Conservation (phyloP, 2,329 filamentous ascomycete species). For the Colletotrichum lupini region DNA sequence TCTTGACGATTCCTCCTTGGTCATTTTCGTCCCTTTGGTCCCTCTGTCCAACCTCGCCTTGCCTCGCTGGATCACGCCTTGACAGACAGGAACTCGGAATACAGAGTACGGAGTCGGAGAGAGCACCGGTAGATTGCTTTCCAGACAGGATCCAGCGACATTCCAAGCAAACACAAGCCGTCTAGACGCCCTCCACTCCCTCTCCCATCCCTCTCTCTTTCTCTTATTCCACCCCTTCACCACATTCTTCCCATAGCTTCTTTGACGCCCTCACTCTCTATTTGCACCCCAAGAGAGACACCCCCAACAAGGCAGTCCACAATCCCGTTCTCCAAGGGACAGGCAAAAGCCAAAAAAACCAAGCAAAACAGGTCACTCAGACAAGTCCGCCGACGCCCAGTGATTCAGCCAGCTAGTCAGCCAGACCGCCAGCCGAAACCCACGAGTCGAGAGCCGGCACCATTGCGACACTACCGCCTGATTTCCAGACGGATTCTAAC, state of each 20-base stretch:
- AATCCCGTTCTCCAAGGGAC: background rate
- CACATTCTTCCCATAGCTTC: background rate
- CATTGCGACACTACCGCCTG: conserved; percentile 17
- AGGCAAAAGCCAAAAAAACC: background rate
- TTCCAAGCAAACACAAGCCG: conserved; percentile 14
- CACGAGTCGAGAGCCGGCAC: conserved; percentile 29
- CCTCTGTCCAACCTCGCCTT: conserved; percentile 26
- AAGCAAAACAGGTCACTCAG: conserved; percentile 6
- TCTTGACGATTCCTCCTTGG: conserved; percentile 23
- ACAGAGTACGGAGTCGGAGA: background rate
- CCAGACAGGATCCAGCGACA: conserved; percentile 19
- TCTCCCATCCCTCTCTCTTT: background rate
- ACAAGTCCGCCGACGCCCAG: conserved; percentile 8
- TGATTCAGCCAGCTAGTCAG: conserved; percentile 28
- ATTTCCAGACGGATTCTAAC: background rate
- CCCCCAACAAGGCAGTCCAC: background rate
- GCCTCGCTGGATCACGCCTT: conserved; percentile 10
- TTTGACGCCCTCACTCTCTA: conserved; percentile 3
- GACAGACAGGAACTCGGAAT: background rate
- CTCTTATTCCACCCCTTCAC: conserved; percentile 1
- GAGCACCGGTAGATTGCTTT: conserved; percentile 10
- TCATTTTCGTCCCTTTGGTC: conserved; percentile 16
- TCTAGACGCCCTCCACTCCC: conserved; percentile 14
- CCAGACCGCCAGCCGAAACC: conserved; percentile 18
- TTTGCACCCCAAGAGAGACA: background rate